Percentiles rank a stretch among this genome's conserved stretches.
Conservation (phyloP, 345 rosid genomes). For the Moricandia moricandioides region DNA sequence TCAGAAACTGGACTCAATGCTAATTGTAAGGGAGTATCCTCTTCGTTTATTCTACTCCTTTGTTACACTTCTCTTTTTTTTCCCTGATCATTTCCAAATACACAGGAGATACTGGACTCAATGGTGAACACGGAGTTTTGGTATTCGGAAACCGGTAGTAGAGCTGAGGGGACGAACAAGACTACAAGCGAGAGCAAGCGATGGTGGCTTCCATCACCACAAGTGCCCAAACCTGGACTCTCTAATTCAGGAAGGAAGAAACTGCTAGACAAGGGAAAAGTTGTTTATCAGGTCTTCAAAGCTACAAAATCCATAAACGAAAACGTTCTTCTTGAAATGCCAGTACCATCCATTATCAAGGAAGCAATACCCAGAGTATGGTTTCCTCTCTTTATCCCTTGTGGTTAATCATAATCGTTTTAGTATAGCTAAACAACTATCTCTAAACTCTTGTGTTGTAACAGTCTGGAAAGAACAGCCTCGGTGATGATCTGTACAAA, state of each 20-base stretch:
- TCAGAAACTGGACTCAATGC: constrained; percentile 88
- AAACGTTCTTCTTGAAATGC: constrained; percentile 81
- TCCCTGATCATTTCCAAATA: constrained; percentile 2
- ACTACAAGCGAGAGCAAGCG: constrained; percentile 68
- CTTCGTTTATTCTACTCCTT: not conserved
- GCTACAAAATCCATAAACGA: constrained; percentile 88
- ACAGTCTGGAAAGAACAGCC: constrained; percentile 82
- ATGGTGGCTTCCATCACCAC: constrained; percentile 98
- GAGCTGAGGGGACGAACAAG: constrained; percentile 74
- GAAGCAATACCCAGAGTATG: constrained; percentile 84
- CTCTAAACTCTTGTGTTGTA: constrained; percentile 3
- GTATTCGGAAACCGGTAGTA: constrained; percentile 81
- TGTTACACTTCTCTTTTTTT: not conserved
- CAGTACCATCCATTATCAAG: constrained; percentile 62
- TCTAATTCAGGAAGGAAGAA: constrained; percentile 68
- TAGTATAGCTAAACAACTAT: not conserved
- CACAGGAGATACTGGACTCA: constrained; percentile 77
- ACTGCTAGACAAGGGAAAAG: constrained; percentile 49
- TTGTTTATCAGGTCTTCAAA: constrained; percentile 88
- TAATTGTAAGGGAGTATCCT: constrained; percentile 51
- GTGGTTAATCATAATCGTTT: not conserved
- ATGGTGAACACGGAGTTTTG: constrained; percentile 88
- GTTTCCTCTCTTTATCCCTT: not conserved
- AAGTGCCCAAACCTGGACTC: constrained; percentile 77
- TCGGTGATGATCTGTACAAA: constrained; percentile 76